Base-by-base conservation (phyloP, 1,284 basidiomycete species). In the Tilletia caries region DNA sequence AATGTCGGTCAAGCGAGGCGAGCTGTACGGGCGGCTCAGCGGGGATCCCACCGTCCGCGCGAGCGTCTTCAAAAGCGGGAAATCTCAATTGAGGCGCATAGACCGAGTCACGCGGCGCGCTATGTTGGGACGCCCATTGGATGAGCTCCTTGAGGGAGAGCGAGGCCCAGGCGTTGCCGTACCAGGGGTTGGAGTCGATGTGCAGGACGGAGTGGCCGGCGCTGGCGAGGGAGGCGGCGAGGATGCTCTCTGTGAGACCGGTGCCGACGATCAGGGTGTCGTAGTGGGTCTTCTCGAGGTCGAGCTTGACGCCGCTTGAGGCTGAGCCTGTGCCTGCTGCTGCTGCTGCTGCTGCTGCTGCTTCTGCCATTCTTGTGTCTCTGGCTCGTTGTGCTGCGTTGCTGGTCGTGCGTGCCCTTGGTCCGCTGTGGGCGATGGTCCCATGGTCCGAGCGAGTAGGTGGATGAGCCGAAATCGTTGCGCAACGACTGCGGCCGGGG, bases 251-350 rank as follows among this genome's bases (percentile, higher is more conserved):
- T 32, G 91, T 87, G 10, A 96, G 86, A 0, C 92, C 93, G 25
- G 94, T 97, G 8, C 94, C 93, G 65, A 96, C 84, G 20, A 98
- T 86, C 54, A 93, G 86, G 25, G 90, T 89, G 79, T 96, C 92
- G 80, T 94, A 95, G 58, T 84, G 77, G 27, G 79, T 78, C 66
- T 70, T 68, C n/a, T 73, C 73, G 5, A 74, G 69, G 50, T 48
- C 58, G 10, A 62, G 32, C 23, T 23, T 29, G 32, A 41, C 2
- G 37, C 15, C 48, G 6, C 1, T 18, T n/a, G 48, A 2, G 8
- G 20, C 48, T 1, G 48, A 50, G 48, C 20, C 48, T 50, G 48
- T 25, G 48, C 20, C 48, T 50, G 37, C 37, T 13, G 25, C 15
- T 29, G 52, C 3, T 3, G 3, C 52, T 54, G 20, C 52, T 54